These are phyloP conservation scores for Peronospora tabacina DNA, from an alignment of 352 stramenopile species.

Conservation along the genomic window DNA sequence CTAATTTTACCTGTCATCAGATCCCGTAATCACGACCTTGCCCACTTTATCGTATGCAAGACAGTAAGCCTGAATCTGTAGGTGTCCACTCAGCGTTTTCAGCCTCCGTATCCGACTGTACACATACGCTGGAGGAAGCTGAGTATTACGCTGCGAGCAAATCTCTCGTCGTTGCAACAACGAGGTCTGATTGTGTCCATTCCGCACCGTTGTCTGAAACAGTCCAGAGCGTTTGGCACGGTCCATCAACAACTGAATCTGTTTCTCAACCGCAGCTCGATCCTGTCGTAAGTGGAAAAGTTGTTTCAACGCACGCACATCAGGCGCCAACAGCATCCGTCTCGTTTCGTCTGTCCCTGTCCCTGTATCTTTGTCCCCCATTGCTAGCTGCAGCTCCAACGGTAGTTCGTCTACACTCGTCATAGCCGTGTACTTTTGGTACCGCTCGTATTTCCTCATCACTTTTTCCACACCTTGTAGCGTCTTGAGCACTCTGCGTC, in stretches of 20 bases:
- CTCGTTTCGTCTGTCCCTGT: conserved; percentile 17
- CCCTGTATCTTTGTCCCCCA: conserved; percentile 15
- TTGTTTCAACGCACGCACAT: conserved; percentile 67
- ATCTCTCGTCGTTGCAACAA: conserved; percentile 48
- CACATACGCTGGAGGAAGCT: conserved; percentile 48
- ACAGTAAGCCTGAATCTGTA: conserved; percentile 93
- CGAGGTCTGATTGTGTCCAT: conserved; percentile 52
- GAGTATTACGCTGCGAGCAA: conserved; percentile 19
- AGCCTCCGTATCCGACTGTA: conserved; percentile 74
- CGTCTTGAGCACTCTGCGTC: conserved; percentile 42
- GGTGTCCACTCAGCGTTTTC: conserved; percentile 89
- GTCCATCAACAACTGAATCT: conserved; percentile 32
- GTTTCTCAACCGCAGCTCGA: conserved; percentile 24
- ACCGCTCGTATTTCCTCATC: conserved; percentile 63
- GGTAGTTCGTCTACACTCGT: conserved; percentile 49
- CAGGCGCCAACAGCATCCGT: conserved; percentile 47
- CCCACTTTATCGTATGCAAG: conserved; percentile 93
- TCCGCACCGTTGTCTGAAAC: conserved; percentile 40
- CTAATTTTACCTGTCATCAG: conserved; percentile 86
- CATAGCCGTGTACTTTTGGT: conserved; percentile 46
- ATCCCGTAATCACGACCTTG: conserved; percentile 94
- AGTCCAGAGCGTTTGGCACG: conserved; percentile 34
- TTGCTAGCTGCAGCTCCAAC: conserved; percentile 32
- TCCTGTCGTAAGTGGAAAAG: conserved; percentile 60
- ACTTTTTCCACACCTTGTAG: conserved; percentile 53